Percentiles rank a stretch among this genome's conserved stretches.
Evolutionary conservation across 768 basidiomycete genomes (phyloP).

Genomic region (Candolleomyces aberdarensis): DNA sequence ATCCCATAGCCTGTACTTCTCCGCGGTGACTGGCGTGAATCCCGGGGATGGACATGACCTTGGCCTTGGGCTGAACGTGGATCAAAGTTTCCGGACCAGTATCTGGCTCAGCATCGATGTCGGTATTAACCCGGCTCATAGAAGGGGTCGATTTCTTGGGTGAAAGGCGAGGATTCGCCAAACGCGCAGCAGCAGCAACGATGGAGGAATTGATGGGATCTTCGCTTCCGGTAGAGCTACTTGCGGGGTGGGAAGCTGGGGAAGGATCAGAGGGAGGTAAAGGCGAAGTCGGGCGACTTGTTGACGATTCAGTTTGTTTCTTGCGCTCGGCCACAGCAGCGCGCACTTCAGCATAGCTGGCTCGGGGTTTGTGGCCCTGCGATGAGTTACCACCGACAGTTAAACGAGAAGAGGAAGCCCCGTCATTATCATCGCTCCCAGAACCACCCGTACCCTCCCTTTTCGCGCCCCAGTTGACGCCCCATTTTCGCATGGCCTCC

Average conservation of each 20-base stretch:
- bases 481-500: constrained; percentile 92
- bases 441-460: constrained; percentile 40
- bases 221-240: constrained; percentile 16
- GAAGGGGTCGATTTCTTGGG: constrained; percentile 31
- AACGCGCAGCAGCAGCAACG: constrained; percentile 16
- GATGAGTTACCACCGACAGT: constrained; percentile 22
- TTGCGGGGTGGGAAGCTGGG: constrained; percentile 16
- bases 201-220: constrained; percentile 14
- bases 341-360: constrained; percentile 71
- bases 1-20: constrained; percentile 83
- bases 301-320: constrained; percentile 12
- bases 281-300: constrained; percentile 1
- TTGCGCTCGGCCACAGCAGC: constrained; percentile 71
- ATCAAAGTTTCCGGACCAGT: constrained; percentile 43
- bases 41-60: constrained; percentile 83
- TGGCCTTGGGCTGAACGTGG: constrained; percentile 74
- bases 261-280: neutral
- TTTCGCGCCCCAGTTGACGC: constrained; percentile 73
- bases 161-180: constrained; percentile 19
- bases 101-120: constrained; percentile 26
- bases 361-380: constrained; percentile 39
- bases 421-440: constrained; percentile 25
- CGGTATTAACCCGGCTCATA: constrained; percentile 31
- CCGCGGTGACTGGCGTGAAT: constrained; percentile 85
- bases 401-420: constrained; percentile 5